phyloP scores from a whole-genome alignment of 2,329 filamentous ascomycete species.

The Trichoderma endophyticum region DNA sequence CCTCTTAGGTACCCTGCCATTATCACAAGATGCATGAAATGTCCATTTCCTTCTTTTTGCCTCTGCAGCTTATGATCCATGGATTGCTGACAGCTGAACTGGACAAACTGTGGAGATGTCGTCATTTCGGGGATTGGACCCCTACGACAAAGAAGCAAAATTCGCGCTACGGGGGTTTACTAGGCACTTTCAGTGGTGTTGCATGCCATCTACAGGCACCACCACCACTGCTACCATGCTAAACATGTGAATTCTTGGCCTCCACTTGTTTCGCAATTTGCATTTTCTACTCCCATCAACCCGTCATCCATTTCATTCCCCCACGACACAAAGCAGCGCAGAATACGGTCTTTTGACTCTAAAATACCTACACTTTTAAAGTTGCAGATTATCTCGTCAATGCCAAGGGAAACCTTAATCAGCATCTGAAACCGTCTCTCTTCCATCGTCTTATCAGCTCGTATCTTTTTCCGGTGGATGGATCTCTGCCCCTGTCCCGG shows the following conservation, averaged over 20 bases:
- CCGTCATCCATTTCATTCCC: not conserved
- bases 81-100: not conserved
- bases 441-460: not conserved
- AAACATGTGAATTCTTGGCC: not conserved
- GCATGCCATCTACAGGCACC: not conserved
- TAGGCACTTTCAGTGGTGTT: not conserved
- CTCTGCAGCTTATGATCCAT: not conserved
- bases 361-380: not conserved
- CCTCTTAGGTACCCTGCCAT: not conserved
- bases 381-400: not conserved
- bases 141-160: not conserved
- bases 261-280: not conserved
- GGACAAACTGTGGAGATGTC: not conserved
- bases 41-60: not conserved
- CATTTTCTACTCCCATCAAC: not conserved
- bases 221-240: not conserved
- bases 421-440: not conserved
- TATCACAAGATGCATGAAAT: not conserved
- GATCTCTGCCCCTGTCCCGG: not conserved
- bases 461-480: conserved; percentile 1
- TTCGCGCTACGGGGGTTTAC: not conserved
- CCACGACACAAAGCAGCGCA: not conserved
- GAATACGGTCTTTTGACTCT: not conserved
- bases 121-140: not conserved
- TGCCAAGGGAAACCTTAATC: not conserved